Evolutionary conservation across 2,329 filamentous ascomycete genomes (phyloP), one percentile per base, ranked within the genome.

Genomic region (Colletotrichum kahawae): DNA sequence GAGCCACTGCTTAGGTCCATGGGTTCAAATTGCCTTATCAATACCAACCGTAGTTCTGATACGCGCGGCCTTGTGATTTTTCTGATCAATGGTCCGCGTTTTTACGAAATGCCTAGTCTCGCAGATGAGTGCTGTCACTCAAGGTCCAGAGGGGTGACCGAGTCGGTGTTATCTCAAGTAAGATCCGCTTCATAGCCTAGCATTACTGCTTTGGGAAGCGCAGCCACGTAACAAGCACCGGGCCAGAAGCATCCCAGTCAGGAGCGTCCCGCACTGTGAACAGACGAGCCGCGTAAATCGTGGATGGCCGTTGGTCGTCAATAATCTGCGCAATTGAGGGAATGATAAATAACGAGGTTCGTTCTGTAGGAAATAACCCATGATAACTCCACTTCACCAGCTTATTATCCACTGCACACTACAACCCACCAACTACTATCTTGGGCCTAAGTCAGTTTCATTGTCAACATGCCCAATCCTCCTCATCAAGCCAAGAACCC

Each of bases 31-130:
- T 10, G 43, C n/a, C 18, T 48, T 48, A 48, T 48, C 43, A 48
- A 48, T 48, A 48, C 43, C 43, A 1, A 48, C 9, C 43, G 21
- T 21, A 0, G 43, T 9, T 48, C 10, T n/a, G 1, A 48, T 10
- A 21, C 13, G 43, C 43, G 43, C 18, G 43, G n/a, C 43, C 18
- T n/a, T 10, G 2, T 3, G 4, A 48, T 48, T 6, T 13, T 48
- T 1, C 18, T 18, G 1, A 48, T 48, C 43, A 21, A 1, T 21
- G 0, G 0, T 2, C 21, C 6, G n/a, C 0, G 13, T 48, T 48
- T 48, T 48, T 5, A n/a, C n/a, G 43, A 0, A 5, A 8, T 18
- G 9, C 38, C 18, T 21, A 1, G 43, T 48, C n/a, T 21, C 3
- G 43, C 43, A 48, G 43, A 21, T 48, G 1, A 48, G 43, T 48